Conservation (phyloP, 2,329 filamentous ascomycete species). For the Ophiocordyceps camponoti-saundersi region DNA sequence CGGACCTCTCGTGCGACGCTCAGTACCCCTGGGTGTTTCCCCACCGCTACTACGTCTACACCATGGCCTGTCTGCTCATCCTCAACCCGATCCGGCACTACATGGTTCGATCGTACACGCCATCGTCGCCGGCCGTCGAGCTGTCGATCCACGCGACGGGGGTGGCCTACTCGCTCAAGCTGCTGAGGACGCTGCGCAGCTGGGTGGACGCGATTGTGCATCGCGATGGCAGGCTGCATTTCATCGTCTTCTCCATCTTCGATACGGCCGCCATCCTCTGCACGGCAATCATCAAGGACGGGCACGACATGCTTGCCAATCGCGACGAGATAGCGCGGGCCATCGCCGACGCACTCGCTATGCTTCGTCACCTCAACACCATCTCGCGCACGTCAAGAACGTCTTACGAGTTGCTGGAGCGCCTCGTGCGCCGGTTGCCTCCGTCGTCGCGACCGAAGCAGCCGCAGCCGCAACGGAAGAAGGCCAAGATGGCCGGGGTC, state of each 20-base stretch:
- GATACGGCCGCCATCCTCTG: conserved; percentile 31
- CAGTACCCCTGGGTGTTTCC: conserved; percentile 21
- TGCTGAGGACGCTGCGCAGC: conserved; percentile 20
- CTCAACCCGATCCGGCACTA: conserved; percentile 28
- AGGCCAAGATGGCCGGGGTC: neutral
- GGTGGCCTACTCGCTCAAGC: conserved; percentile 22
- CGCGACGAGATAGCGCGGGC: conserved; percentile 20
- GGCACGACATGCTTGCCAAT: conserved; percentile 18
- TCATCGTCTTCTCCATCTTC: conserved; percentile 33
- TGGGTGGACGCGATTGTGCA: conserved; percentile 26
- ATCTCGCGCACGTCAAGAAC: conserved; percentile 17
- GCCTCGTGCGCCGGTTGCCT: conserved; percentile 15
- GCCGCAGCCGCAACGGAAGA: conserved; percentile 1
- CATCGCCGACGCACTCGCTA: conserved; percentile 16
- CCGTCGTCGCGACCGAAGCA: neutral
- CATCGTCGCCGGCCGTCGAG: conserved; percentile 12
- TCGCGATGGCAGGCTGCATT: conserved; percentile 29
- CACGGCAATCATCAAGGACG: conserved; percentile 31
- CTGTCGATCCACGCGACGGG: conserved; percentile 19
- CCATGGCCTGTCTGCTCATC: conserved; percentile 26
- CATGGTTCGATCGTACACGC: conserved; percentile 19
- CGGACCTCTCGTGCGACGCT: conserved; percentile 22
- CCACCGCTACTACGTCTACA: conserved; percentile 28
- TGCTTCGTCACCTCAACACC: conserved; percentile 14
- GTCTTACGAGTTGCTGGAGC: conserved; percentile 15